A percentile compares a stretch with the other conserved stretches of the same genome.
phyloP scores from a whole-genome alignment of 495 filamentous ascomycete genomes.

The Hyphodiscus hymeniophilus region DNA sequence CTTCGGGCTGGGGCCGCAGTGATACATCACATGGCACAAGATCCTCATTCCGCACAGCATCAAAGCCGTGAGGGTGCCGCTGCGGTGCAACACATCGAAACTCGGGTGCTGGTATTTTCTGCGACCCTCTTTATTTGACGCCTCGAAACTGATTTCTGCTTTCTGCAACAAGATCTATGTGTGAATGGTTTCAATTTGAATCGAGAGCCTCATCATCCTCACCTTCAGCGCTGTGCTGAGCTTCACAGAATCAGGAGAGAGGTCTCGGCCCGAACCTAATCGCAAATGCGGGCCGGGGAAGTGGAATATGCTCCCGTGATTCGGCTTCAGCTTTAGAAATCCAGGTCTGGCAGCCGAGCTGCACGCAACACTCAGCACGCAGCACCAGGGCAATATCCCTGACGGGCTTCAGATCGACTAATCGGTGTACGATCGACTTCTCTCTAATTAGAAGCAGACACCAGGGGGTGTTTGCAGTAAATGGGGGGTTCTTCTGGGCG shows the following conservation, averaged over 20 bases:
- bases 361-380: neutral
- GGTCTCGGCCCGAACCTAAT: neutral
- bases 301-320: neutral
- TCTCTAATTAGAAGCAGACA: neutral
- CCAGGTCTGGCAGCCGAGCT: neutral
- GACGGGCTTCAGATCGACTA: neutral
- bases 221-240: too few species aligned
- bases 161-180: neutral
- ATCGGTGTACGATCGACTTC: neutral
- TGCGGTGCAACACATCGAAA: conserved; percentile 9
- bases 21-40: conserved; percentile 17
- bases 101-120: neutral
- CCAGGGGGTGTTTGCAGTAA: neutral
- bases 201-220: too few species aligned
- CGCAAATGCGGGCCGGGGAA: neutral
- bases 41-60: conserved; percentile 9
- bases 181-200: too few species aligned
- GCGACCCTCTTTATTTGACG: neutral
- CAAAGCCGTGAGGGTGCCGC: conserved; percentile 8
- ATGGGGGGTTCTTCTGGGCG: neutral
- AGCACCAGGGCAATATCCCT: neutral
- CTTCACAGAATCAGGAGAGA: neutral
- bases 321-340: neutral
- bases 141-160: neutral
- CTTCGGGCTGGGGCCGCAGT: neutral